Evolutionary conservation across 2,329 filamentous ascomycete genomes (phyloP).

Genomic region (Trichoderma arundinaceum): DNA sequence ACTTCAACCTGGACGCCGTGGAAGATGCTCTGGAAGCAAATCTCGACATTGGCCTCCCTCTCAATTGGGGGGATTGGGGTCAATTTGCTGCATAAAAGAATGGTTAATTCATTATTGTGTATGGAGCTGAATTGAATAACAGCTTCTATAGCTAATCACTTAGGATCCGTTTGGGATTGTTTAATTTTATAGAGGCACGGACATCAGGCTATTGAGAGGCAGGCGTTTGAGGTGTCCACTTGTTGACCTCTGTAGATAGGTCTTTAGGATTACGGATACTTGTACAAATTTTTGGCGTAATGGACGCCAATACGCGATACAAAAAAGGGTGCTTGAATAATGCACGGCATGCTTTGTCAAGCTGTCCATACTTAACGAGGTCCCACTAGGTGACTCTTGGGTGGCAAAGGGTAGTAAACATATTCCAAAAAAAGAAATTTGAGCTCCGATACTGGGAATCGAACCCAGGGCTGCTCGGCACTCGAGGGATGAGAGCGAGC

Average conservation of each 20-base stretch:
- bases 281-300: not conserved
- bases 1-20: constrained; percentile 59
- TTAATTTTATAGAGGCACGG: not conserved
- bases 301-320: not conserved
- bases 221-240: not conserved
- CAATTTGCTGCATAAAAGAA: constrained; percentile 44
- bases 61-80: constrained; percentile 57
- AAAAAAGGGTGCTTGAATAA: no score
- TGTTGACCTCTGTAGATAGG: not conserved
- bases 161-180: not conserved
- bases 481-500: constrained; percentile 38
- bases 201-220: not conserved
- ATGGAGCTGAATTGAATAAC: not conserved
- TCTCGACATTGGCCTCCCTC: constrained; percentile 58
- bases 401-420: not conserved
- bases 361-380: no score
- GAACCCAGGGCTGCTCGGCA: constrained; percentile 34
- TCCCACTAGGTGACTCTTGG: no score
- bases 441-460: constrained; percentile 34
- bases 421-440: not conserved
- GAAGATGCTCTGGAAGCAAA: constrained; percentile 62
- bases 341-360: no score
- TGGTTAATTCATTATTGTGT: not conserved
- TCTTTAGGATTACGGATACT: not conserved
- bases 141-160: not conserved